Conservation (phyloP, 1,139 yeast genomes). For the Sugiyamaella neomexicana region DNA sequence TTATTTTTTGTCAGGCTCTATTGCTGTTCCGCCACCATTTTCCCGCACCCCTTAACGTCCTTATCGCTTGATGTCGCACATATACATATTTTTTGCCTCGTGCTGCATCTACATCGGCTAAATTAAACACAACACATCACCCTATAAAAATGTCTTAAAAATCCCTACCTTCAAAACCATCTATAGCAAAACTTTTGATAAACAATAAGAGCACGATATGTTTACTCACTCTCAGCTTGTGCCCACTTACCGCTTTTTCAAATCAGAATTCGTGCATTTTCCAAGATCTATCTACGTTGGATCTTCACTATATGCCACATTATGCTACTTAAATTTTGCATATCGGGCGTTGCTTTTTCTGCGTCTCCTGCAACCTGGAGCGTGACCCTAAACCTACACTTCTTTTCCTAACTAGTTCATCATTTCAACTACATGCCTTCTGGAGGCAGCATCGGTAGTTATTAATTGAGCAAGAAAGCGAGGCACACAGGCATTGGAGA, state of each 20-base stretch:
- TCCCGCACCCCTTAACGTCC: neutral
- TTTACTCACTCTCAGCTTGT: neutral
- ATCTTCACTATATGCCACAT: conserved; percentile 14
- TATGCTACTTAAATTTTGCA: conserved; percentile 14
- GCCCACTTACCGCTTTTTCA: neutral
- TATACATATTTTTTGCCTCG: neutral
- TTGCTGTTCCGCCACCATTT: neutral
- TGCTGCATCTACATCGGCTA: conserved; percentile 8
- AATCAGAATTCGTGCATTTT: neutral
- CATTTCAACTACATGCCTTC: conserved; percentile 8
- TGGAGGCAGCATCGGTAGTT: neutral
- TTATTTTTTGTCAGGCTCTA: neutral
- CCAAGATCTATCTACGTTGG: neutral
- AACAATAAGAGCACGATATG: neutral
- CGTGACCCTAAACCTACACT: conserved; percentile 6
- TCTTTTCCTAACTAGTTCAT: conserved; percentile 7
- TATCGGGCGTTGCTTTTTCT: conserved; percentile 11
- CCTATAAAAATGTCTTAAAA: neutral
- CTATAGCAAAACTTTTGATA: neutral
- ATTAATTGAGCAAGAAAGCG: neutral
- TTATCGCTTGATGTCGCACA: neutral
- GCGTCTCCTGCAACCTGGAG: conserved; percentile 9
- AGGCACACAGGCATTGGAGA: neutral
- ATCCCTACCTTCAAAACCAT: neutral
- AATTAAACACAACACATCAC: conserved; percentile 3